These are phyloP conservation scores for Candida verbasci DNA, from an alignment of 805 yeast species.

Conservation along the genomic window DNA sequence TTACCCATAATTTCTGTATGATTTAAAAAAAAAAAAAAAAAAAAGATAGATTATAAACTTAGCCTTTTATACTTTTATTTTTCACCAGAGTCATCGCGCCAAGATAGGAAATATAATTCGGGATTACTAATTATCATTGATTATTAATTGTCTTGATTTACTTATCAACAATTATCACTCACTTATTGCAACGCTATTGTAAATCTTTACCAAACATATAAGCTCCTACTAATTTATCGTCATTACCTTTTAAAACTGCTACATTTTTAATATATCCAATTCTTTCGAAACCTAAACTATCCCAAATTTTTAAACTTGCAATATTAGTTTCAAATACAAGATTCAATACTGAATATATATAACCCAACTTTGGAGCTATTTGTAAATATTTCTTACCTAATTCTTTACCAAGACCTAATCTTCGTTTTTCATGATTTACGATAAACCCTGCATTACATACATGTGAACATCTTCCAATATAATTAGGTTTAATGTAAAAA, in stretches of 20 bases:
- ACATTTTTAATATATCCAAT: slow-evolving; percentile 75
- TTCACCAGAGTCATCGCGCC: no score
- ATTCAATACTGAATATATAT: slow-evolving; percentile 79
- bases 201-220: slow-evolving; percentile 69
- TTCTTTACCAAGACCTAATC: slow-evolving; percentile 63
- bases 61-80: no score
- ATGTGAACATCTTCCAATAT: slow-evolving; percentile 79
- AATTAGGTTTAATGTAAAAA: slow-evolving; percentile 82
- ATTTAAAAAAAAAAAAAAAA: no score
- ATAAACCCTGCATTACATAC: slow-evolving; percentile 85
- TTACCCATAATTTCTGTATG: no score
- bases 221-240: slow-evolving; percentile 66
- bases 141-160: no score
- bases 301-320: slow-evolving; percentile 82
- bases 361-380: slow-evolving; percentile 78
- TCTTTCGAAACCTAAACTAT: slow-evolving; percentile 70
- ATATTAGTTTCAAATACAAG: slow-evolving; percentile 77
- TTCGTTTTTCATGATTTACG: slow-evolving; percentile 57
- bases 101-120: no score
- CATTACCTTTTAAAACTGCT: slow-evolving; percentile 60
- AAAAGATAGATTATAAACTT: no score
- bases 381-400: slow-evolving; percentile 63
- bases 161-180: no score
- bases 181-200: no score
- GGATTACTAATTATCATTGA: no score